Percentiles rank a stretch among this genome's conserved stretches.
phyloP scores from a whole-genome alignment of 208 protist species.

The Trypanosoma platydactyli region DNA sequence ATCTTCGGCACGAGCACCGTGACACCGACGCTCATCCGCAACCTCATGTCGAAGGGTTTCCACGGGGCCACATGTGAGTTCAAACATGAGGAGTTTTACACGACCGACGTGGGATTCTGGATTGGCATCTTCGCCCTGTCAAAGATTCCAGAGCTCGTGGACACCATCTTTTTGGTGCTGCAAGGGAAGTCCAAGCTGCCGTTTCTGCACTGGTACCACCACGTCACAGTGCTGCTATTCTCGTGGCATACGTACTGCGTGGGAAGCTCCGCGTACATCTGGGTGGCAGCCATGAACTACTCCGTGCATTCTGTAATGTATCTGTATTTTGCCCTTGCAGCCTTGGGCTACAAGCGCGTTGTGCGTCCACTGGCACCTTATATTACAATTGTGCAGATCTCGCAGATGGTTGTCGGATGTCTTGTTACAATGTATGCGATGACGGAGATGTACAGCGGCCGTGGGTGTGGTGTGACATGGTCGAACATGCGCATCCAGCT shows the following conservation, averaged over 20 bases:
- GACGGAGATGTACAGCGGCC: constrained; percentile 29
- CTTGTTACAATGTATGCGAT: constrained; percentile 26
- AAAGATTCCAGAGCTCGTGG: constrained; percentile 66
- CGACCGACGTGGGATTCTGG: constrained; percentile 33
- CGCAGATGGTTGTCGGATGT: constrained; percentile 43
- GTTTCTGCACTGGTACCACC: constrained; percentile 81
- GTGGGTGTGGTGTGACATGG: constrained; percentile 55
- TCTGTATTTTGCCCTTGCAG: constrained; percentile 41
- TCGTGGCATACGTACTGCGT: constrained; percentile 50
- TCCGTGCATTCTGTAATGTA: constrained; percentile 51
- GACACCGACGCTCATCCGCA: constrained; percentile 26
- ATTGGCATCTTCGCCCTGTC: constrained; percentile 50
- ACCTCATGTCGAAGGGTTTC: constrained; percentile 21
- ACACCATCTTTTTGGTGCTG: constrained; percentile 79
- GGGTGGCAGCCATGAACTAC: constrained; percentile 49
- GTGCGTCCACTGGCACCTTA: constrained; percentile 28
- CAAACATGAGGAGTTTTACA: constrained; percentile 32
- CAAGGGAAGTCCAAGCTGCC: constrained; percentile 56
- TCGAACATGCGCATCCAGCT: constrained; percentile 69
- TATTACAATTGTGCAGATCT: constrained; percentile 44
- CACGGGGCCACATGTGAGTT: constrained; percentile 28
- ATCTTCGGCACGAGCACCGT: constrained; percentile 36
- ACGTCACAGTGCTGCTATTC: constrained; percentile 46
- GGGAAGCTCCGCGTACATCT: constrained; percentile 15
- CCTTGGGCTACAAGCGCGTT: constrained; percentile 19